Evolutionary conservation across 495 filamentous ascomycete species (phyloP), one percentile per base, ranked within the genome.

Genomic region (Chaetomium fimeti): DNA sequence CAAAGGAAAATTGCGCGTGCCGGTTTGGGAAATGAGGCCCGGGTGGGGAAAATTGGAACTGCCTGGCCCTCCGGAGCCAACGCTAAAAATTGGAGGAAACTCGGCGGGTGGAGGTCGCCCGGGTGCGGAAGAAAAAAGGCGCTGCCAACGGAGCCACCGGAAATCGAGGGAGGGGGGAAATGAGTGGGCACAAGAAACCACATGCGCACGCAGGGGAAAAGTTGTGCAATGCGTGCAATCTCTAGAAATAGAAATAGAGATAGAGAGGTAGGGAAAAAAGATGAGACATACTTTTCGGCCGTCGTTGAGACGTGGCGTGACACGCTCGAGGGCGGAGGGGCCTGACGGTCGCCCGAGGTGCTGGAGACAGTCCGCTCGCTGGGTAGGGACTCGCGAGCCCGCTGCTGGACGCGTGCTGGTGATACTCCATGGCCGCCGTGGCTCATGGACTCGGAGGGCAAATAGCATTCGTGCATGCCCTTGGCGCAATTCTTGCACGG

Each of bases 401-500:
- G 71, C 54, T 74, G 73, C 57, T 68, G 71, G 40, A 71, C 65
- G 3, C 70, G 70, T 40, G 71, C 73, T 2, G 74, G 74, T 48
- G 74, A 75, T 6, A 75, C 71, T 52, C 74, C 74, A 63, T 81
- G 79, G 62, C 79, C 79, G 60, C 80, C 79, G 61, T 80, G 79
- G 69, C 75, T 74, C 75, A 80, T 79, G 24, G 74, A 76, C 72
- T 83, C 80, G 13, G 79, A 82, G 22, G 80, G 80, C 4, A 83
- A 71, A 68, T 83, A 83, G 68, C 80, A 83, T 57, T 83, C 80
- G 67, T 83, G 80, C 75, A 82, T 74, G 58, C 80, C 80, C 66
- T 83, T 83, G n/a, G 80, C 78, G 68, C 80, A 83, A 70, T 83
- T 83, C 67, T 78, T 78, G 71, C 80, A 83, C 22, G 80, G 80